These are phyloP conservation scores for Aurinia saxatilis DNA, from an alignment of 345 rosid genomes.

Conservation along the genomic window DNA sequence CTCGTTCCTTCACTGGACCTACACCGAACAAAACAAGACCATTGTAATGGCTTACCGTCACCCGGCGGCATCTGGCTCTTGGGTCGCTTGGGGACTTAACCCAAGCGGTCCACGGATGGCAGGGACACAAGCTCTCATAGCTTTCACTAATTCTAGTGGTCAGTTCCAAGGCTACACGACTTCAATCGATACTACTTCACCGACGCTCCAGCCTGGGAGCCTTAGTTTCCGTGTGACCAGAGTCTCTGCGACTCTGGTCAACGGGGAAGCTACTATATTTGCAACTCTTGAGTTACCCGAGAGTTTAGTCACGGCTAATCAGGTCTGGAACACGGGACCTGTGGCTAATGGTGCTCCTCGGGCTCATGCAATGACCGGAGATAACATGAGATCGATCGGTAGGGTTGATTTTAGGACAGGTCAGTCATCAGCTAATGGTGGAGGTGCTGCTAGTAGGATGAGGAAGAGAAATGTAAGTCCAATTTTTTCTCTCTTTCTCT, in stretches of 20 bases:
- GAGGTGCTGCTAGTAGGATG: constrained; percentile 26
- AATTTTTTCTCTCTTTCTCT: constrained; percentile 1
- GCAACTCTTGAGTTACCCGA: constrained; percentile 47
- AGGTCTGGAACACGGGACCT: constrained; percentile 72
- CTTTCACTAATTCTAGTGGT: constrained; percentile 39
- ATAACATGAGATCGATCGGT: constrained; percentile 27
- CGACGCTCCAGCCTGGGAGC: constrained; percentile 9
- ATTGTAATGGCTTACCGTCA: constrained; percentile 62
- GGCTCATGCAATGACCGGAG: not conserved
- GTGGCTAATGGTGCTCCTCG: constrained; percentile 11
- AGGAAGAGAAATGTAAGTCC: constrained; percentile 67
- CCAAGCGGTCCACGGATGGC: constrained; percentile 33
- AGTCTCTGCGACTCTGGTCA: constrained; percentile 24
- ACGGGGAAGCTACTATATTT: constrained; percentile 45
- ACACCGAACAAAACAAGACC: constrained; percentile 24
- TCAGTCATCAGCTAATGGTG: constrained; percentile 26
- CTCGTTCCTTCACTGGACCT: constrained; percentile 66
- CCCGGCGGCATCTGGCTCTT: constrained; percentile 28
- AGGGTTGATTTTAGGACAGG: constrained; percentile 46
- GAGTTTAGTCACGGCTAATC: constrained; percentile 27
- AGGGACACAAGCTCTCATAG: constrained; percentile 61
- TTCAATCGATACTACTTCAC: not conserved
- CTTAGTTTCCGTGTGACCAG: constrained; percentile 45
- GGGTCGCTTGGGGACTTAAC: constrained; percentile 76
- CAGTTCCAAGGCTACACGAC: constrained; percentile 35